These are phyloP conservation scores for Claviceps fusiformis DNA, from an alignment of 2,329 filamentous ascomycete genomes.

Conservation along the genomic window DNA sequence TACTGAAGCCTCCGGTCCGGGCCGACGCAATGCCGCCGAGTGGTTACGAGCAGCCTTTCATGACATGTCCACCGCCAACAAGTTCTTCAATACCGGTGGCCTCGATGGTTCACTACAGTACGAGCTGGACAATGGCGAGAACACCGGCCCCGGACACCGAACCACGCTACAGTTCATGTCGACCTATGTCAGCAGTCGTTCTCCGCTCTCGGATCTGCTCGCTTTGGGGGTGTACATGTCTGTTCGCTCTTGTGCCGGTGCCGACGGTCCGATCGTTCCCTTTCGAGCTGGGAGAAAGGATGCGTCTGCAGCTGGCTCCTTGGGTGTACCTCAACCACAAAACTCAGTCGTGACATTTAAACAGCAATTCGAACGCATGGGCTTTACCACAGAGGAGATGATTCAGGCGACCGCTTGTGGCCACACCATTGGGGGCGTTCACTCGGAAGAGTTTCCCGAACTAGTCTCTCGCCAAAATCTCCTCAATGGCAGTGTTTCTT, in stretches of 20 bases:
- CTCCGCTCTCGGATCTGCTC: constrained; percentile 43
- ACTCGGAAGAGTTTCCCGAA: constrained; percentile 37
- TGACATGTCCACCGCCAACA: constrained; percentile 44
- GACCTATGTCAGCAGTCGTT: constrained; percentile 36
- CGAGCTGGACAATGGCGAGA: constrained; percentile 41
- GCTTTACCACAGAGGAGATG: constrained; percentile 43
- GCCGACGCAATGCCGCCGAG: constrained; percentile 45
- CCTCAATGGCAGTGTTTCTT: constrained; percentile 27
- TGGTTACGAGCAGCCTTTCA: constrained; percentile 50
- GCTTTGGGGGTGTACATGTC: constrained; percentile 44
- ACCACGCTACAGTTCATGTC: constrained; percentile 39
- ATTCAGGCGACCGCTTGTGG: constrained; percentile 48
- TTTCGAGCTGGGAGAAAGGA: constrained; percentile 41
- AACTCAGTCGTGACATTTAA: constrained; percentile 37
- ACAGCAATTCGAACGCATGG: constrained; percentile 43
- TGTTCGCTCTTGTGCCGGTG: constrained; percentile 45
- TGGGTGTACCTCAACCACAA: constrained; percentile 43
- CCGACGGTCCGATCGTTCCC: constrained; percentile 27
- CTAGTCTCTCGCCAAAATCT: constrained; percentile 33
- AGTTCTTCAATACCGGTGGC: constrained; percentile 34
- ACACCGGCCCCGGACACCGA: constrained; percentile 40
- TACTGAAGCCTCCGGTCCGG: constrained; percentile 36
- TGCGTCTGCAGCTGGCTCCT: constrained; percentile 30
- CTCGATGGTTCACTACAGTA: constrained; percentile 48
- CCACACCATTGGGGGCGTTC: constrained; percentile 47